Base-by-base conservation (phyloP, 371 early-diverging fungal genomes). In the Mortierella sp. region DNA sequence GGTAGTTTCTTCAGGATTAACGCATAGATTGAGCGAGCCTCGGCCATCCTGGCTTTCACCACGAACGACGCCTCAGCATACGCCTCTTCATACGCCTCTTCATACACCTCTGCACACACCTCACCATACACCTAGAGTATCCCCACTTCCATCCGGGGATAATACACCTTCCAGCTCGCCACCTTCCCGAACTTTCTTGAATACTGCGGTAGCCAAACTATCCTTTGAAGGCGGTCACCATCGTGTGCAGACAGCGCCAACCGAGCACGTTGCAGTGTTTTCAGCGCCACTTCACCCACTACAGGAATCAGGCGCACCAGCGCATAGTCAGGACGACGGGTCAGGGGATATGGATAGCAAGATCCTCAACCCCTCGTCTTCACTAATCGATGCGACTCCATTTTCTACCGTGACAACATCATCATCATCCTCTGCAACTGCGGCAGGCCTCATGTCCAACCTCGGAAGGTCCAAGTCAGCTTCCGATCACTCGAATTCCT, bases 101-200 rank as follows among this genome's bases (percentile, higher is more conserved):
- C 83, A 81, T 0, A 81, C 83, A 0, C 83, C 83, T 45, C 66
- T 72, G 1, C 75, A 80, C 1, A 75, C 80, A 3, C 80, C 80
- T 11, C 81, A 70, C 24, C 81, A 81, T 28, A 81, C 83, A 22
- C 83, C 83, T 12, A 77, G 59, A 47, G 75, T 51, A 16, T 77
- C 78, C 0, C 78, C 78, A 3, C 62, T 78, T 26, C 84, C 78
- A 9, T 78, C 84, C 0, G 78, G 75, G 5, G 84, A 83, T 28
- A 83, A 83, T 60, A 83, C 78, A 6, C 83, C 83, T 26, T 81
- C 83, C 18, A 81, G 77, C 26, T 81, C 83, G 11, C 83, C 83
- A 2, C 83, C 83, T 8, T 68, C 62, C 1, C 76, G 83, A 8
- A 73, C 76, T 30, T 79, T 70, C 40, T 35, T 76, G 69, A 63